These are phyloP conservation scores for Ogataea zsoltii DNA, from an alignment of 805 yeast genomes.

Conservation along the genomic window DNA sequence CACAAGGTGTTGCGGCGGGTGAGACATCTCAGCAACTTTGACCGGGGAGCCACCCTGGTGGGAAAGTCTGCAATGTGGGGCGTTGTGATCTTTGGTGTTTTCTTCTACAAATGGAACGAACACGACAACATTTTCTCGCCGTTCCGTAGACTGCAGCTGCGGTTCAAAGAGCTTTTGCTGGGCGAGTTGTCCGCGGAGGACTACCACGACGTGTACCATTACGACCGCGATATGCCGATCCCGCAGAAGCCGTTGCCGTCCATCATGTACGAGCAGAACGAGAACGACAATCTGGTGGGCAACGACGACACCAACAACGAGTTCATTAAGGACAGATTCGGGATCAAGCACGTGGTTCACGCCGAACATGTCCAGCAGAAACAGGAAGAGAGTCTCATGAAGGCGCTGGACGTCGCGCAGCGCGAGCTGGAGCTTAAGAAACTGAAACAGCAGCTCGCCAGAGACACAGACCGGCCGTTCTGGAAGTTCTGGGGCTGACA, in stretches of 20 bases:
- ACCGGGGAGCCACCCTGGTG: slow-evolving; percentile 60
- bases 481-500: slow-evolving; percentile 33
- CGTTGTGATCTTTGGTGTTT: slow-evolving; percentile 58
- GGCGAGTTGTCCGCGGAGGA: slow-evolving; percentile 61
- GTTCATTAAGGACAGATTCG: slow-evolving; percentile 62
- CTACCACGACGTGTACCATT: slow-evolving; percentile 55
- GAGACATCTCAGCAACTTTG: slow-evolving; percentile 52
- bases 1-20: slow-evolving; percentile 67
- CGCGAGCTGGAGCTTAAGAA: slow-evolving; percentile 26
- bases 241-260: slow-evolving; percentile 40
- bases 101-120: slow-evolving; percentile 83
- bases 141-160: slow-evolving; percentile 62
- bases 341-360: slow-evolving; percentile 64
- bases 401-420: slow-evolving; percentile 48
- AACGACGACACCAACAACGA: slow-evolving; percentile 36
- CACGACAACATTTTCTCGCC: slow-evolving; percentile 72
- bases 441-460: slow-evolving; percentile 11
- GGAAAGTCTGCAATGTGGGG: slow-evolving; percentile 52
- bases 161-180: slow-evolving; percentile 51
- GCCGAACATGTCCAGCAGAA: slow-evolving; percentile 72
- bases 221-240: slow-evolving; percentile 41
- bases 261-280: slow-evolving; percentile 40
- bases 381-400: slow-evolving; percentile 56
- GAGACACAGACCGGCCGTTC: slow-evolving; percentile 15
- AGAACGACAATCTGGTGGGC: slow-evolving; percentile 36